Conservation (phyloP, 2,329 filamentous ascomycete genomes). For the Fusarium sp. region DNA sequence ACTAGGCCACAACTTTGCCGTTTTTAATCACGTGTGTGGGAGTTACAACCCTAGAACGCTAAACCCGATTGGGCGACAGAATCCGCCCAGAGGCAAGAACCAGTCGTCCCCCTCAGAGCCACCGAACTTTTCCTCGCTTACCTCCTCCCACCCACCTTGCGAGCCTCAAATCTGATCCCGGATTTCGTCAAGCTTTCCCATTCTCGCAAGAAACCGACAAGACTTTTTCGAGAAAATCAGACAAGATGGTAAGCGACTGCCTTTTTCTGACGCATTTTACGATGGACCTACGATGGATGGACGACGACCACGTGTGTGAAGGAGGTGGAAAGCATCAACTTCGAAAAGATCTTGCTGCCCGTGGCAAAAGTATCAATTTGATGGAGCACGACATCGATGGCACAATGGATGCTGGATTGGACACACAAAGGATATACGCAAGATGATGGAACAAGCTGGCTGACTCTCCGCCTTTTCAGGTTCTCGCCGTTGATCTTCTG, state of each 20-base stretch:
- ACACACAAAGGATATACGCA: slow-evolving; percentile 19
- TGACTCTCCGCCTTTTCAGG: slow-evolving; percentile 68
- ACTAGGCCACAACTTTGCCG: slow-evolving; percentile 10
- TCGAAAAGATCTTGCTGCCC: slow-evolving; percentile 9
- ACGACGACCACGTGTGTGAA: slow-evolving; percentile 29
- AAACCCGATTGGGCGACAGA: slow-evolving; percentile 50
- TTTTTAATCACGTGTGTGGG: slow-evolving; percentile 51
- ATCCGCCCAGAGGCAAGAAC: slow-evolving; percentile 51
- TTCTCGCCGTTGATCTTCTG: slow-evolving; percentile 99
- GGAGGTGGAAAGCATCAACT: slow-evolving; percentile 31
- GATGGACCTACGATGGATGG: slow-evolving; percentile 37
- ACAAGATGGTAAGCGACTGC: slow-evolving; percentile 74
- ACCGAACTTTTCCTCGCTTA: slow-evolving; percentile 62
- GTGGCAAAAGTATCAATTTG: slow-evolving; percentile 31
- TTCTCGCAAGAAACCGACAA: slow-evolving; percentile 58
- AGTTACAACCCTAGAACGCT: slow-evolving; percentile 52
- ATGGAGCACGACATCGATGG: slow-evolving; percentile 28
- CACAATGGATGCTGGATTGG: slow-evolving; percentile 11
- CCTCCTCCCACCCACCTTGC: slow-evolving; percentile 58
- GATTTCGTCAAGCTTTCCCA: slow-evolving; percentile 62
- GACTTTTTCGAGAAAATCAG: slow-evolving; percentile 60
- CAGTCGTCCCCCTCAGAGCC: slow-evolving; percentile 49
- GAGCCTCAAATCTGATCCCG: slow-evolving; percentile 65
- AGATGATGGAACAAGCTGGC: slow-evolving; percentile 48
- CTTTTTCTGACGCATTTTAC: slow-evolving; percentile 27